These are phyloP conservation scores for Sicyos edulis DNA, from an alignment of 306 rosid species.

Conservation along the genomic window DNA sequence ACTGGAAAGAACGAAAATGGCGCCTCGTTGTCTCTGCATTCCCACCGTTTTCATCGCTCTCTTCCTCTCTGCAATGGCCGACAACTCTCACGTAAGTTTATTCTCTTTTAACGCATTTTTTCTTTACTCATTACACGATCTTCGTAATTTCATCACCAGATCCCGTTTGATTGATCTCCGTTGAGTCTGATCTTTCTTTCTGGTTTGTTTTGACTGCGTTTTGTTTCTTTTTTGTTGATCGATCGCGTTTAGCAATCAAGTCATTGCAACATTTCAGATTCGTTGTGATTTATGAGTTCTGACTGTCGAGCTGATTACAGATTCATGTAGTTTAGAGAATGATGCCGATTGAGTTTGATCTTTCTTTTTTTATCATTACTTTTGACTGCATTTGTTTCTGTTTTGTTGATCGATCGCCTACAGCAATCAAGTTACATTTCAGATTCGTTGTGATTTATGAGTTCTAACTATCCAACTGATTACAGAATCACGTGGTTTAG, in stretches of 20 bases:
- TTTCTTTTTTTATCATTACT: no score
- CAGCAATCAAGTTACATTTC: no score
- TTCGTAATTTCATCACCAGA: background rate
- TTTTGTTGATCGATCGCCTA: no score
- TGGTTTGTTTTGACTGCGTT: background rate
- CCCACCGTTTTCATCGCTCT: slow-evolving; percentile 3
- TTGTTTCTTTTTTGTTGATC: background rate
- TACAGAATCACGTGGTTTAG: no score
- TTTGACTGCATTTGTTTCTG: no score
- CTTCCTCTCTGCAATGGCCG: slow-evolving; percentile 8
- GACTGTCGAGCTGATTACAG: background rate
- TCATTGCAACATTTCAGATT: background rate
- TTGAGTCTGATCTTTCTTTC: background rate
- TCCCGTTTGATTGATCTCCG: background rate
- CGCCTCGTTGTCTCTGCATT: background rate
- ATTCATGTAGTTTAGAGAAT: background rate
- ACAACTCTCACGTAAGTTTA: background rate
- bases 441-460: no score
- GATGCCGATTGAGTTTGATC: no score
- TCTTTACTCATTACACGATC: no score
- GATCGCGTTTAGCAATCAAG: background rate
- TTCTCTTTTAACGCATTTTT: background rate
- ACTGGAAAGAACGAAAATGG: background rate
- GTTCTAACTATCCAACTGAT: no score
- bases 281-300: background rate